These are phyloP conservation scores for Rosa chinensis DNA, from an alignment of 306 rosid genomes.

Conservation along the genomic window DNA sequence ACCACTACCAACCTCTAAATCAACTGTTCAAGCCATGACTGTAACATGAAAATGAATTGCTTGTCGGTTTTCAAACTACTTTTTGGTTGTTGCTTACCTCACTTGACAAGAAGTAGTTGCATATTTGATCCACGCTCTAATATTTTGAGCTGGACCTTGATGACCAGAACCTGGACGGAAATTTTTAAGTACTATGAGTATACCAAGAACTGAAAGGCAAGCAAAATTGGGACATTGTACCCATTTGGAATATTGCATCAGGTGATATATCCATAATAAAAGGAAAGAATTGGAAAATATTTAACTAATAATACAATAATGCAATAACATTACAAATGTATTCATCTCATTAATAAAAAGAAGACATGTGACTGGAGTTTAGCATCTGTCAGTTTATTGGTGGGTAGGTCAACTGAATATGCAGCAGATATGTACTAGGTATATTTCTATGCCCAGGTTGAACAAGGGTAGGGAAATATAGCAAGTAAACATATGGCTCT, in stretches of 20 bases:
- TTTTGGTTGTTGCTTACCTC: conserved; percentile 42
- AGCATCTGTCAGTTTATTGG: conserved; percentile 13
- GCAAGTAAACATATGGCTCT: not conserved
- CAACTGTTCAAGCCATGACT: not conserved
- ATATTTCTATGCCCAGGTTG: not conserved
- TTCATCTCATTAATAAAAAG: not conserved
- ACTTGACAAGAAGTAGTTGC: conserved; percentile 58
- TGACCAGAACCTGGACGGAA: conserved; percentile 54
- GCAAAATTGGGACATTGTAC: not conserved
- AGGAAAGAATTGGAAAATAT: not conserved
- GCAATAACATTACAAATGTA: not conserved
- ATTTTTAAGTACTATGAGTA: conserved; percentile 26
- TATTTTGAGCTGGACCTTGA: conserved; percentile 72
- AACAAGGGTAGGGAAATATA: not conserved
- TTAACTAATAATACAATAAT: not conserved
- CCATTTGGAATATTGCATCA: not conserved
- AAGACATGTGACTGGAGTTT: not conserved
- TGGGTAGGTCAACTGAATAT: not conserved
- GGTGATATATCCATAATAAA: not conserved
- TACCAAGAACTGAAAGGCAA: not conserved
- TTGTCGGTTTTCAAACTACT: not conserved
- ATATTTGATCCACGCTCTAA: conserved; percentile 73
- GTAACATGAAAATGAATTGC: not conserved
- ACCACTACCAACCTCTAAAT: conserved; percentile 16
- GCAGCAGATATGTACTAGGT: not conserved